Conservation (phyloP, 2,329 filamentous ascomycete species). For the Fusarium sp. region DNA sequence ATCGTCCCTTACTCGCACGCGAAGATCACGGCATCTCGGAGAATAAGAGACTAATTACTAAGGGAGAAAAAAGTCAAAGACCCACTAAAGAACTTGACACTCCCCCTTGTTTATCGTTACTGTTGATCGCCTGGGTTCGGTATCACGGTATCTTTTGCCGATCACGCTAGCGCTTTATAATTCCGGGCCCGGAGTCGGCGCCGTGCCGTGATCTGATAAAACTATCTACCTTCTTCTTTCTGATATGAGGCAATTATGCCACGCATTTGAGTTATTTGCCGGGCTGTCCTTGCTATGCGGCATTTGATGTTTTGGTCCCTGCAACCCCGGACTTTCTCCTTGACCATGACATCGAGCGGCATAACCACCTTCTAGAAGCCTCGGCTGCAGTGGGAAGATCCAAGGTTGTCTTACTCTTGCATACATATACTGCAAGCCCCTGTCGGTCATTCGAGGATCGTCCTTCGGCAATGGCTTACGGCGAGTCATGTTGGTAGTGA, state of each 20-base stretch:
- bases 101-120: neutral
- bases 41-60: neutral
- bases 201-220: constrained; percentile 2
- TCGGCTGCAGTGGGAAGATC: neutral
- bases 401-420: neutral
- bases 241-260: neutral
- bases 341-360: neutral
- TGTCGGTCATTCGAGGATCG: constrained; percentile 8
- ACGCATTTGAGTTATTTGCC: neutral
- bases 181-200: neutral
- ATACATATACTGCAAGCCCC: neutral
- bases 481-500: neutral
- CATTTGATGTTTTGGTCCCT: neutral
- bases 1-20: constrained; percentile 5
- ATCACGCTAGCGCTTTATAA: constrained; percentile 25
- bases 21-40: neutral
- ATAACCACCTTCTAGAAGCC: constrained; percentile 3
- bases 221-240: neutral
- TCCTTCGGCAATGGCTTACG: neutral
- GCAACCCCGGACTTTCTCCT: constrained; percentile 10
- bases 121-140: constrained; percentile 33
- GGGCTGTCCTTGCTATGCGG: neutral
- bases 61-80: neutral
- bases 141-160: constrained; percentile 28
- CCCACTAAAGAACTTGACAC: constrained; percentile 9